A percentile compares a stretch with the other conserved stretches of the same genome.
These are phyloP conservation scores for Ganoderma sinense DNA, from an alignment of 1,284 basidiomycete species.

Conservation along the genomic window DNA sequence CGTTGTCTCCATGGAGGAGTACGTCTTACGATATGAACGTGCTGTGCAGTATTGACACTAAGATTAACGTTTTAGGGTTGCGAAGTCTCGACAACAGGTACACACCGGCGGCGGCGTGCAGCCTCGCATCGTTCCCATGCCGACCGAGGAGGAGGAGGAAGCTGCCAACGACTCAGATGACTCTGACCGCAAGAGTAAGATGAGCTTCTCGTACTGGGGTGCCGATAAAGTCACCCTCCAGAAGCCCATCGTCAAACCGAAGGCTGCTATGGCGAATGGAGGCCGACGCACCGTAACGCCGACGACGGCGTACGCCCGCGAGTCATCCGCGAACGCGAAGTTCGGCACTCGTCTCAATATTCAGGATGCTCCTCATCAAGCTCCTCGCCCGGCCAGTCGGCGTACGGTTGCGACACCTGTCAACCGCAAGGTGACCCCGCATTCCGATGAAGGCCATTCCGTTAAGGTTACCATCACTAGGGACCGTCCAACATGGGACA, in stretches of 20 bases:
- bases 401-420: constrained; percentile 61
- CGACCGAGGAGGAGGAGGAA: constrained; percentile 59
- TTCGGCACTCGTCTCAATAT: constrained; percentile 76
- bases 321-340: constrained; percentile 86
- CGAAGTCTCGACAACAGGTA: constrained; percentile 68
- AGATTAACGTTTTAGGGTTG: constrained; percentile 57
- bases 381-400: constrained; percentile 67
- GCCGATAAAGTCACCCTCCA: constrained; percentile 87
- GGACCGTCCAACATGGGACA: constrained; percentile 69
- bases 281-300: constrained; percentile 54
- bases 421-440: constrained; percentile 51
- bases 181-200: constrained; percentile 87
- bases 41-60: constrained; percentile 21
- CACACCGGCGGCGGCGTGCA: constrained; percentile 56
- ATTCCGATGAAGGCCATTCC: constrained; percentile 67
- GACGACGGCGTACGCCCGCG: constrained; percentile 69
- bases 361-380: constrained; percentile 55
- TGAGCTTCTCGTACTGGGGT: constrained; percentile 92
- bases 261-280: constrained; percentile 45
- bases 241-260: constrained; percentile 70
- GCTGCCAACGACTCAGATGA: constrained; percentile 72
- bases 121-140: constrained; percentile 75
- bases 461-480: constrained; percentile 71
- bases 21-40: constrained; percentile 42
- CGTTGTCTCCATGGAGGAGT: constrained; percentile 88